These are phyloP conservation scores for Diospyros lotus DNA, from an alignment of 148 eudicot genomes.

Conservation along the genomic window DNA sequence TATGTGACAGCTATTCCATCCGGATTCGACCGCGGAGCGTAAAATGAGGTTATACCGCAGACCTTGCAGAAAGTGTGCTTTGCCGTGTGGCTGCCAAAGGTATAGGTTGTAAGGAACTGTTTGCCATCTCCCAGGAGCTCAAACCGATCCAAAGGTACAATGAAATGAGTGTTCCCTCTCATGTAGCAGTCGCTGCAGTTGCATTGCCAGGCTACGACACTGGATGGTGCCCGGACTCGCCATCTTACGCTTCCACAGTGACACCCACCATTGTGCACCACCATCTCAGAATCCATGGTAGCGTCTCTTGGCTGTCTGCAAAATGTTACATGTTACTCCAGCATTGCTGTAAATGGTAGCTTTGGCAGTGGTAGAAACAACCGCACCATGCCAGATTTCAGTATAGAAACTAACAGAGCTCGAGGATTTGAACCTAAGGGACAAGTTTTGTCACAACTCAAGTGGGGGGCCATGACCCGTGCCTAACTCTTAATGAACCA, in stretches of 20 bases:
- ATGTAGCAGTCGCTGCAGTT: slow-evolving; percentile 76
- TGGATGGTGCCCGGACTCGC: slow-evolving; percentile 48
- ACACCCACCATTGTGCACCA: slow-evolving; percentile 78
- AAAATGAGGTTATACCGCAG: slow-evolving; percentile 90
- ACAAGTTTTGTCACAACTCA: too few relatives aligned
- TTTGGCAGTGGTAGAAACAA: too few relatives aligned
- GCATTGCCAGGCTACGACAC: slow-evolving; percentile 71
- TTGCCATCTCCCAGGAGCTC: slow-evolving; percentile 56
- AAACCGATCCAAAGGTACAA: slow-evolving; percentile 56
- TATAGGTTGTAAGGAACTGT: slow-evolving; percentile 61
- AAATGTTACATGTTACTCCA: too few relatives aligned
- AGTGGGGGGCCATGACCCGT: too few relatives aligned
- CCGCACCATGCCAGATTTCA: too few relatives aligned
- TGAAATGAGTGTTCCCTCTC: slow-evolving; percentile 76
- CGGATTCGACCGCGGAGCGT: slow-evolving; percentile 77
- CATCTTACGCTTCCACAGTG: slow-evolving; percentile 70
- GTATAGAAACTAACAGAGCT: too few relatives aligned
- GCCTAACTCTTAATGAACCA: too few relatives aligned
- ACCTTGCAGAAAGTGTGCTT: slow-evolving; percentile 78
- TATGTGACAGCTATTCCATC: slow-evolving; percentile 74
- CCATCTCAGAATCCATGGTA: slow-evolving; percentile 31
- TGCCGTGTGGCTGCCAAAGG: slow-evolving; percentile 79
- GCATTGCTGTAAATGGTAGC: too few relatives aligned
- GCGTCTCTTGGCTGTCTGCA: not conserved
- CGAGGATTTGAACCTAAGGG: too few relatives aligned